These are phyloP conservation scores for Leccinum barrowsii DNA, from an alignment of 768 basidiomycete genomes.

Conservation along the genomic window DNA sequence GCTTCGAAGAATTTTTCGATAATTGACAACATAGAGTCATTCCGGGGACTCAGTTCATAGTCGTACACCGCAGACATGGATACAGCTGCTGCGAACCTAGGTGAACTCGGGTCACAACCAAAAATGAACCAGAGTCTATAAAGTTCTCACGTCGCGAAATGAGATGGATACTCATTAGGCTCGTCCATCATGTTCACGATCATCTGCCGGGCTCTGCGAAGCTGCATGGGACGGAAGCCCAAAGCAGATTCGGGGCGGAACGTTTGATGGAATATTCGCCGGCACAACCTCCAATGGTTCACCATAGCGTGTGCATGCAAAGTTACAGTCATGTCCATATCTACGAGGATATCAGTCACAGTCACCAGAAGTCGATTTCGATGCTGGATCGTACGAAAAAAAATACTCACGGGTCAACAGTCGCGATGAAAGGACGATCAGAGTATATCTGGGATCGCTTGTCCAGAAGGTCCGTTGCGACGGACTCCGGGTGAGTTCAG, in stretches of 20 bases:
- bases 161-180: not conserved
- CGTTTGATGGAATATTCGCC: constrained; percentile 6
- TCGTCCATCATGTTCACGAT: not conserved
- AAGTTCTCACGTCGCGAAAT: not conserved
- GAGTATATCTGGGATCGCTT: constrained; percentile 43
- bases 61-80: not conserved
- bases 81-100: not conserved
- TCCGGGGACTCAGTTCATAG: not conserved
- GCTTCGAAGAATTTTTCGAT: not conserved
- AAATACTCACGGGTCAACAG: not conserved
- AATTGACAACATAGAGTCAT: constrained; percentile 4
- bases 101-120: not conserved
- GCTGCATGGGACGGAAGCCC: constrained; percentile 1
- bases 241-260: not conserved
- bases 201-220: not conserved
- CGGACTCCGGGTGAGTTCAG: constrained; percentile 41
- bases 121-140: not conserved
- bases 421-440: constrained; percentile 17
- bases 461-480: constrained; percentile 43
- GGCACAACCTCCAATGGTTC: constrained; percentile 1
- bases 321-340: constrained; percentile 6
- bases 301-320: constrained; percentile 4
- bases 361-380: not conserved
- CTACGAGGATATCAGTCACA: not conserved
- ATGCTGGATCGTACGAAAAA: not conserved